Evolutionary conservation across 257 asterid genomes (phyloP), one percentile per base, ranked within the genome.

Genomic region (Primulina tabacum): DNA sequence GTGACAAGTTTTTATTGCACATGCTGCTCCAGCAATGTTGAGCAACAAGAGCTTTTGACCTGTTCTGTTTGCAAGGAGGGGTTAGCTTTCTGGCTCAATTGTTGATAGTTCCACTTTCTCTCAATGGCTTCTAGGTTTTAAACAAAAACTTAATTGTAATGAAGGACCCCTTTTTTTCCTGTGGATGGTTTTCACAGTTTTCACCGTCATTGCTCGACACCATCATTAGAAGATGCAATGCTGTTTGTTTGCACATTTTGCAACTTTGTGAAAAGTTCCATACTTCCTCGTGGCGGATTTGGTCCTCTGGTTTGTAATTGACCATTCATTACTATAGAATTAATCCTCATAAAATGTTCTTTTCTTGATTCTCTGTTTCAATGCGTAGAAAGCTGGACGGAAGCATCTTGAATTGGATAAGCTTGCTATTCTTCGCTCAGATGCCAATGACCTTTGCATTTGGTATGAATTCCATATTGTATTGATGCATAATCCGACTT

Each of bases 41-140:
- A 82, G 70, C 70, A 81, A 75, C 82, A 73, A 75, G 78, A 80
- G 78, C 78, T 82, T 71, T 77, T 75, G 65, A 79, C 79, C 52
- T 92, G 96, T 80, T 81, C 86, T 64, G 62, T 79, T 79, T 92
- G 98, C 89, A 73, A 77, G 24, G 90, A 85, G 74, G 61, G 94
- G 98, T 89, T 78, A 69, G 73, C 62, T 68, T 58, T 72, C 57
- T 26, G 4, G 64, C 73, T 58, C 47, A 74, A 69, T 66, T 7
- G 24, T 33, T 62, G 62, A 11, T 56, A 28, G 16, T 66, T 52
- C 72, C 53, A 40, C 21, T 43, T 55, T 35, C 18, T 37, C 17
- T 29, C 47, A 64, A 64, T 74, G 59, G 70, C 72, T 28, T 17
- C 56, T 40, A 64, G 30, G 43, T 6, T 38, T 73, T 29, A 53